Percentiles rank a stretch among this genome's conserved stretches.
These are phyloP conservation scores for Teunomyces gatunensis DNA, from an alignment of 805 yeast species.

Conservation along the genomic window DNA sequence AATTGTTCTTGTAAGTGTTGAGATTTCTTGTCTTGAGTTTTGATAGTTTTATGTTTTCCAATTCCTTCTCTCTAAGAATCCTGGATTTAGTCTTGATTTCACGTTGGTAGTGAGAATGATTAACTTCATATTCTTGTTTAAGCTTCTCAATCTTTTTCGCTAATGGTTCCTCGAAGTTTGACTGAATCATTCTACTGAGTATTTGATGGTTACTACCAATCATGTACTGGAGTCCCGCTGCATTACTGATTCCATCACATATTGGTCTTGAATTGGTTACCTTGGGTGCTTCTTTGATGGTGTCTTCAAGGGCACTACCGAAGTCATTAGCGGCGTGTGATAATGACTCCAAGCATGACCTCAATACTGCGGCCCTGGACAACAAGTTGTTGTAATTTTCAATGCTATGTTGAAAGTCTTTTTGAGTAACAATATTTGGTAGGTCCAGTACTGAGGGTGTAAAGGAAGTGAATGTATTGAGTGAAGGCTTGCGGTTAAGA, in stretches of 20 bases:
- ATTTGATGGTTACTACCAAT: conserved; percentile 77
- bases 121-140: conserved; percentile 38
- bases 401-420: conserved; percentile 54
- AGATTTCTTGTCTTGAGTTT: conserved; percentile 63
- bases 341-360: conserved; percentile 44
- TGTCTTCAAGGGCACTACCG: conserved; percentile 63
- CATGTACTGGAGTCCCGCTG: conserved; percentile 75
- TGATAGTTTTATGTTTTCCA: conserved; percentile 56
- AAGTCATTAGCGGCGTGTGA: conserved; percentile 66
- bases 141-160: conserved; percentile 43
- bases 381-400: conserved; percentile 48
- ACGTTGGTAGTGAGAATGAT: conserved; percentile 53
- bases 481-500: conserved; percentile 27
- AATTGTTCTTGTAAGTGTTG: conserved; percentile 61
- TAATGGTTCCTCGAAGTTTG: conserved; percentile 57
- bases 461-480: conserved; percentile 44
- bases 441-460: conserved; percentile 57
- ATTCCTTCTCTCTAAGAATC: conserved; percentile 57
- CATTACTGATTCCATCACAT: conserved; percentile 63
- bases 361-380: conserved; percentile 45
- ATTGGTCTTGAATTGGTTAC: conserved; percentile 22
- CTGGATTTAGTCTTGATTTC: conserved; percentile 52
- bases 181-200: conserved; percentile 53
- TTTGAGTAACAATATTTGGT: conserved; percentile 57
- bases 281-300: conserved; percentile 25